Base-by-base conservation (phyloP, 257 asterid genomes). In the Solanum pennellii region DNA sequence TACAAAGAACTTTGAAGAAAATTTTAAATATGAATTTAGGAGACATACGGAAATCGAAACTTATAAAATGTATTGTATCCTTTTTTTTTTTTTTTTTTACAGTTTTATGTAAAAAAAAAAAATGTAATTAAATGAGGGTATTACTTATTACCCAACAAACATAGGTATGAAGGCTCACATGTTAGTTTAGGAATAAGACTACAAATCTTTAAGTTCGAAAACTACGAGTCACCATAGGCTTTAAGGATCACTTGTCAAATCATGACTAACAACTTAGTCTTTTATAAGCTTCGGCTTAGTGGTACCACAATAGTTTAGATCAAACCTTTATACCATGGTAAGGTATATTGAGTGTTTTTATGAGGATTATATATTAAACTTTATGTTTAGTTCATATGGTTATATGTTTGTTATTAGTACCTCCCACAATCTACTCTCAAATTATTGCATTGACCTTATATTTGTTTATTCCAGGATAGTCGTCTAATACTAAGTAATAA, bases 191-290 rank as follows among this genome's bases (percentile, higher is more conserved):
- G 11, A 56, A 18, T 56, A 20, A 20, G 65, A 56, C 12, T 56
- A 20, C 10, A 18, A 56, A 56, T 56, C 23, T 20, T 20, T 56
- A 56, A 20, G 12, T 56, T 3, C 25, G 7, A 56, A 2, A 56
- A 7, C 12, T 20, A 56, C 4, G 65, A 18, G 65, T 1, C 2
- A 56, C 12, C 65, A 7, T 16, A 20, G 25, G 2, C 7, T 56
- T 7, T 20, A 20, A 18, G 4, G 65, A 12, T 16, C 4, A 56
- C 12, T 0, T 0, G 0, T 18, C n/a, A 56, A 18, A 56, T 18
- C 4, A 16, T 4, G 62, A 52, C 10, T 52, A 52, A 56, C n/a
- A 56, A n/a, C 11, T 56, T 20, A 56, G 25, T 56, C n/a, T n/a
- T 56, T 56, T 20, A 6, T 56, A 20, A 20, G 4, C 11, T 9